Conservation (phyloP, 352 stramenopile genomes). For the Pythium brachiatum region DNA sequence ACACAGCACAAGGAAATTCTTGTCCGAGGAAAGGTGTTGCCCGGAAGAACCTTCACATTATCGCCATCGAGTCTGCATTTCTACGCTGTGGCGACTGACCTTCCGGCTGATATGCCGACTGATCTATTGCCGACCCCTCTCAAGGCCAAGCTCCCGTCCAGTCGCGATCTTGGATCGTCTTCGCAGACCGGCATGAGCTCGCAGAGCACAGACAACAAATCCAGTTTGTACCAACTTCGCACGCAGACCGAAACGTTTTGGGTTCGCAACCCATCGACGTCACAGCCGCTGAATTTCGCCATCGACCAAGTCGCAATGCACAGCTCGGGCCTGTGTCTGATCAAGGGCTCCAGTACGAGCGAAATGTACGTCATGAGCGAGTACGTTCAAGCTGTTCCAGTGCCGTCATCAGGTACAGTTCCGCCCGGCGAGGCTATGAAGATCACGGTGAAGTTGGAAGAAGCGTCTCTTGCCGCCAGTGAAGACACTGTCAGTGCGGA, state of each 20-base stretch:
- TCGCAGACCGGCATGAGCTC: conserved; percentile 12
- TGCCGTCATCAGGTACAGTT: conserved; percentile 71
- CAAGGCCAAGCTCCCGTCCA: conserved; percentile 32
- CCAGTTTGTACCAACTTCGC: conserved; percentile 58
- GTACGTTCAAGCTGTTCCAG: conserved; percentile 67
- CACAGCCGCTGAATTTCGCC: conserved; percentile 65
- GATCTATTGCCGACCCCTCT: conserved; percentile 45
- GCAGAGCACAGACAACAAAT: conserved; percentile 13
- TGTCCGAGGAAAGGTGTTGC: conserved; percentile 71
- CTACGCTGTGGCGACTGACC: conserved; percentile 60
- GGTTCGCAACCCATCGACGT: conserved; percentile 72
- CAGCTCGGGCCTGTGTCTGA: conserved; percentile 56
- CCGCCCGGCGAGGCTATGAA: conserved; percentile 71
- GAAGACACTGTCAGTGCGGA: conserved; percentile 17
- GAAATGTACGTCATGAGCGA: conserved; percentile 80
- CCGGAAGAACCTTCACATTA: conserved; percentile 80
- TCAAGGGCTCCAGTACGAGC: conserved; percentile 48
- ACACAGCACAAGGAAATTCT: conserved; percentile 64
- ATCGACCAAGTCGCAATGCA: conserved; percentile 71
- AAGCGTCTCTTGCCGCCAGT: conserved; percentile 33
- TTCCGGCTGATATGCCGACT: conserved; percentile 44
- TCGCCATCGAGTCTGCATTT: conserved; percentile 80
- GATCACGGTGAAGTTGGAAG: conserved; percentile 76
- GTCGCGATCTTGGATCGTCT: conserved; percentile 22
- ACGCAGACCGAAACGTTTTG: conserved; percentile 76